A percentile compares a stretch with the other conserved stretches of the same genome.
These are phyloP conservation scores for Lactifluus volemus DNA, from an alignment of 768 basidiomycete species.

Conservation along the genomic window DNA sequence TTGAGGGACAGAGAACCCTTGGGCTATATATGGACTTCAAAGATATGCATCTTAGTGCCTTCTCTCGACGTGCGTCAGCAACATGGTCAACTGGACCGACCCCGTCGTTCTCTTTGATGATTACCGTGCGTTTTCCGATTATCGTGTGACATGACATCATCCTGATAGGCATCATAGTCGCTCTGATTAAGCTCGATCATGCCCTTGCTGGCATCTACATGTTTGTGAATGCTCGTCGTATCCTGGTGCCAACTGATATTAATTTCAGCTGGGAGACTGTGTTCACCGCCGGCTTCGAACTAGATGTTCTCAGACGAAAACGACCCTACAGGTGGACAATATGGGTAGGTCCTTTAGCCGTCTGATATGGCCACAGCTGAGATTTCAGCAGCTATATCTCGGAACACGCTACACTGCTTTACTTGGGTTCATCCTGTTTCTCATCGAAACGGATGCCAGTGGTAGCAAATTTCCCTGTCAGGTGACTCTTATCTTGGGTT, in stretches of 20 bases:
- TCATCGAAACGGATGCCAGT: background rate
- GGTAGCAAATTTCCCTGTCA: background rate
- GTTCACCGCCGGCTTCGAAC: background rate
- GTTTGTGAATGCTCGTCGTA: background rate
- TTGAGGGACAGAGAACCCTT: too few relatives aligned
- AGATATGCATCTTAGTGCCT: background rate
- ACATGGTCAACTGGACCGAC: conserved; percentile 10
- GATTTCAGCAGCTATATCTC: background rate
- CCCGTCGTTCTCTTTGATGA: background rate
- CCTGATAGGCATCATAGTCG: background rate
- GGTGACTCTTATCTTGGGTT: background rate
- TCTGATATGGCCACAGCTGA: background rate
- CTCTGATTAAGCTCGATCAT: background rate
- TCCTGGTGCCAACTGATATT: background rate
- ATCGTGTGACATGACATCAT: background rate
- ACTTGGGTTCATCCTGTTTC: background rate
- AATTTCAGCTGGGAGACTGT: background rate
- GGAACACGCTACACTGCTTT: background rate
- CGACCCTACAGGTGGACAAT: background rate
- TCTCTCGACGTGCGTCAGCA: background rate
- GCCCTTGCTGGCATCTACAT: conserved; percentile 1
- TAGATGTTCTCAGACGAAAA: conserved; percentile 1
- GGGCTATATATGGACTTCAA: background rate
- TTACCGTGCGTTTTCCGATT: background rate
- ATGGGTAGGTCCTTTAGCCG: background rate